phyloP scores from a whole-genome alignment of 2,329 filamentous ascomycete species.

The Penicillium sclerotigenum region DNA sequence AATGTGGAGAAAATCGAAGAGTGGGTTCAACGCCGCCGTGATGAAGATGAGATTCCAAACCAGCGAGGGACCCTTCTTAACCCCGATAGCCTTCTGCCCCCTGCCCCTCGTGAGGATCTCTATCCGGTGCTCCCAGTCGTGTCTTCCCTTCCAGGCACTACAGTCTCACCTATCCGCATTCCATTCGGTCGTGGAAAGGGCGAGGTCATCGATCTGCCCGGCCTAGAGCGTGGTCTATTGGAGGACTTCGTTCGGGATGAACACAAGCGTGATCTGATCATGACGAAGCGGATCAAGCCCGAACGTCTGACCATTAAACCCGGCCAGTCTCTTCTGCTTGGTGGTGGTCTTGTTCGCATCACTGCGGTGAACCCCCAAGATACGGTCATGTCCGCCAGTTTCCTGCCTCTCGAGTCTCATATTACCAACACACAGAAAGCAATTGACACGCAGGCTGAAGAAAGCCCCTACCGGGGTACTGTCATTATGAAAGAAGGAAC shows the following conservation, averaged over 20 bases:
- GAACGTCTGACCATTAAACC: constrained; percentile 70
- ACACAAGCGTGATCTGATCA: constrained; percentile 66
- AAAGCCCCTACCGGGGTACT: constrained; percentile 57
- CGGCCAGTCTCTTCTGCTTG: constrained; percentile 76
- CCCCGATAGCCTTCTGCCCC: constrained; percentile 64
- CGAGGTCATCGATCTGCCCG: constrained; percentile 90
- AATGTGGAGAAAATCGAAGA: constrained; percentile 40
- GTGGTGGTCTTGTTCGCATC: constrained; percentile 82
- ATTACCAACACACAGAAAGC: constrained; percentile 79
- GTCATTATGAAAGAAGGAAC: constrained; percentile 62
- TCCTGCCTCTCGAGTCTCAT: constrained; percentile 75
- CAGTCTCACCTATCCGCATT: constrained; percentile 88
- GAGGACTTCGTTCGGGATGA: constrained; percentile 67
- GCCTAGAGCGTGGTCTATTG: constrained; percentile 71
- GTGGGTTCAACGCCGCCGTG: constrained; percentile 30
- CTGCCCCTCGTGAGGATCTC: constrained; percentile 66
- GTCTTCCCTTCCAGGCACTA: constrained; percentile 85
- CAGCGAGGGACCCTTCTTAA: constrained; percentile 23
- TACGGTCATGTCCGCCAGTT: constrained; percentile 77
- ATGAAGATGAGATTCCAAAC: constrained; percentile 17
- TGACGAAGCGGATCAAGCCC: constrained; percentile 72
- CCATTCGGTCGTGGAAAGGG: constrained; percentile 83
- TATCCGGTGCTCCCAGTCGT: constrained; percentile 85
- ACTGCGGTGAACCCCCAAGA: constrained; percentile 66
- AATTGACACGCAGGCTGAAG: constrained; percentile 65